Percentiles rank a stretch among this genome's conserved stretches.
Evolutionary conservation across 805 yeast genomes (phyloP).

Genomic region (Yamadazyma laniorum): DNA sequence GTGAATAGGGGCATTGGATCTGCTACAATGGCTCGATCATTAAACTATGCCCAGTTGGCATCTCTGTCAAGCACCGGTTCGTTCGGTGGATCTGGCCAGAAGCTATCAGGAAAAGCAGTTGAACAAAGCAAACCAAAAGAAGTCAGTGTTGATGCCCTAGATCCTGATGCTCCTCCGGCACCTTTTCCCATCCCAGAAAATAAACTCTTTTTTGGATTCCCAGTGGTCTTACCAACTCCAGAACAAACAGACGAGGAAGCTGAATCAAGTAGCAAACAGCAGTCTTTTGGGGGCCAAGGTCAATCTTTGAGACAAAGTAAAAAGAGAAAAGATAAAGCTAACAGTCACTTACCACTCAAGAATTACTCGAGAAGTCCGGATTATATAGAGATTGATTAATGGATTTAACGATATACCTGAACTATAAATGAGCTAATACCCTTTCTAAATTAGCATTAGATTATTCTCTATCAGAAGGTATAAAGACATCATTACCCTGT

Average conservation of each 20-base stretch:
- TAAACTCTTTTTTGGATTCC: constrained; percentile 91
- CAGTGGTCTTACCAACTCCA: constrained; percentile 51
- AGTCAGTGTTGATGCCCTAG: constrained; percentile 43
- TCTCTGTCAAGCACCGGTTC: constrained; percentile 25
- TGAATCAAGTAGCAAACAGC: constrained; percentile 32
- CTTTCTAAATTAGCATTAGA: too few species aligned
- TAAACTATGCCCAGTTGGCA: constrained; percentile 62
- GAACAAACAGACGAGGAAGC: constrained; percentile 24
- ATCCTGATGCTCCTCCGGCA: constrained; percentile 62
- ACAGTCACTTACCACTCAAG: constrained; percentile 51
- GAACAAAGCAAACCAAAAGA: constrained; percentile 19
- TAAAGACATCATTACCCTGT: constrained; percentile 67
- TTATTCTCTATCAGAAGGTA: constrained; percentile 26
- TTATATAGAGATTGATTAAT: constrained; percentile 71
- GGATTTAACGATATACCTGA: constrained; percentile 5
- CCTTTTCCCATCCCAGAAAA: constrained; percentile 77
- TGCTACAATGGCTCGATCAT: constrained; percentile 76
- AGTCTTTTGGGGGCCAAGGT: constrained; percentile 63
- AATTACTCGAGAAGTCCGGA: constrained; percentile 72
- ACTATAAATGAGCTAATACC: constrained; percentile 1
- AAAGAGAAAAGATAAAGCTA: constrained; percentile 62
- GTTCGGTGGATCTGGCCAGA: constrained; percentile 66
- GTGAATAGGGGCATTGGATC: constrained; percentile 42
- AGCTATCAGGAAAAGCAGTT: constrained; percentile 60
- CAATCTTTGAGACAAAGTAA: constrained; percentile 68